Evolutionary conservation across 1,139 yeast genomes (phyloP).

Genomic region (Chernovozyma sophiae-reginae): DNA sequence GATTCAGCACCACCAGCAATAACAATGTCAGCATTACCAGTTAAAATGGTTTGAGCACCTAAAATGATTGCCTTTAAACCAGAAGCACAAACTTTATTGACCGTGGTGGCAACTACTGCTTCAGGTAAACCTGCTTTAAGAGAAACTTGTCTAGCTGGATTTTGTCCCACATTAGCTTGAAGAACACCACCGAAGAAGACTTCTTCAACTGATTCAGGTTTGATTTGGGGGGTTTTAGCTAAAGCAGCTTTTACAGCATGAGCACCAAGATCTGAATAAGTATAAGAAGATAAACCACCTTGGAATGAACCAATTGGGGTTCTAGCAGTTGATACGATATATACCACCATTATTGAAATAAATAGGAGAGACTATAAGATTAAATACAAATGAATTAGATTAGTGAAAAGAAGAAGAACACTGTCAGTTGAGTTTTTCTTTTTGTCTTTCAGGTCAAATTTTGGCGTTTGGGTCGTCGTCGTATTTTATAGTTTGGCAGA

Average conservation of each 20-base stretch:
- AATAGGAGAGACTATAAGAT: too few relatives aligned
- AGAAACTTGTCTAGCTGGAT: constrained; percentile 98
- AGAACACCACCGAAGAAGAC: constrained; percentile 89
- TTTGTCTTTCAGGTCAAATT: too few relatives aligned
- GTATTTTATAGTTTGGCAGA: too few relatives aligned
- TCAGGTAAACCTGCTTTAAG: constrained; percentile 81
- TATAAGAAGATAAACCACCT: constrained; percentile 70
- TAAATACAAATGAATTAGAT: neutral
- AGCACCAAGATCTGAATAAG: constrained; percentile 83
- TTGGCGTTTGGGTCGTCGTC: too few relatives aligned
- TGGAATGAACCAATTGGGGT: constrained; percentile 95
- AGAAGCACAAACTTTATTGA: constrained; percentile 96
- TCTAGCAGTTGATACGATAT: constrained; percentile 87
- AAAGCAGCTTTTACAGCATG: constrained; percentile 89
- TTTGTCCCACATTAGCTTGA: constrained; percentile 94
- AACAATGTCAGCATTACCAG: constrained; percentile 89
- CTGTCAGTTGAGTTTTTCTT: too few relatives aligned
- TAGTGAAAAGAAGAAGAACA: constrained; percentile 1
- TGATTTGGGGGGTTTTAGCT: constrained; percentile 75
- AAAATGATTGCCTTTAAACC: constrained; percentile 89
- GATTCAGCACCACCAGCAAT: constrained; percentile 98
- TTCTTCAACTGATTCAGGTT: constrained; percentile 80
- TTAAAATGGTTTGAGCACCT: constrained; percentile 85
- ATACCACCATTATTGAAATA: constrained; percentile 44
- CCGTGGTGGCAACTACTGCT: constrained; percentile 76